Conservation (phyloP, 2,329 filamentous ascomycete species). For the Beauveria brongniartii region DNA sequence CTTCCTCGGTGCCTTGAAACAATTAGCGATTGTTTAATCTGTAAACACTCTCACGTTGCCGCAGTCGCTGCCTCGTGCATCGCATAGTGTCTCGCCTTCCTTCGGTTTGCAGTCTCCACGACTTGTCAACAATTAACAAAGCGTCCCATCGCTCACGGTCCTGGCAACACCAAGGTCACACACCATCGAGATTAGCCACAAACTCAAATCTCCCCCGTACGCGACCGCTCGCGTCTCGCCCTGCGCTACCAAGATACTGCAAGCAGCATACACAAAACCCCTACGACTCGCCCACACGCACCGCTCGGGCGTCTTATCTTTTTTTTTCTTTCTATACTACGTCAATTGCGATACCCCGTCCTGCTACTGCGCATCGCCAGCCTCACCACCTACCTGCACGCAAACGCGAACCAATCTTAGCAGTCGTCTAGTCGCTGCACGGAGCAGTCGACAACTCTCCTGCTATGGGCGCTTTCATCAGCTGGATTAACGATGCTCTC, state of each 20-base stretch:
- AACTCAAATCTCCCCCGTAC: conserved; percentile 9
- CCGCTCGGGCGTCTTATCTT: background rate
- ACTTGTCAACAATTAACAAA: background rate
- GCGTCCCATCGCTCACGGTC: background rate
- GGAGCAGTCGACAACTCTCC: conserved; percentile 13
- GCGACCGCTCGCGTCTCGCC: conserved; percentile 4
- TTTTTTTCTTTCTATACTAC: background rate
- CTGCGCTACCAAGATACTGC: background rate
- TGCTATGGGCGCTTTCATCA: conserved; percentile 31
- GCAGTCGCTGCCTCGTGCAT: background rate
- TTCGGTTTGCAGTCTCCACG: conserved; percentile 2
- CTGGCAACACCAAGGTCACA: background rate
- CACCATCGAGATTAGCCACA: conserved; percentile 4
- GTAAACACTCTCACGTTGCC: too few relatives aligned
- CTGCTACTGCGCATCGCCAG: background rate
- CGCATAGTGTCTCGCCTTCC: conserved; percentile 1
- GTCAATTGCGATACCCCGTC: background rate
- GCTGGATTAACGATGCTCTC: conserved; percentile 28
- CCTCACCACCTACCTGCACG: background rate
- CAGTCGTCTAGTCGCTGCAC: conserved; percentile 9
- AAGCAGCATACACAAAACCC: conserved; percentile 4
- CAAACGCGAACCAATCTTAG: conserved; percentile 8
- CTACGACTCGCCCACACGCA: conserved; percentile 1
- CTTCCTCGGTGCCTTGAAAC: background rate
- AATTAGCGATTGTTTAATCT: background rate